phyloP scores from a whole-genome alignment of 345 rosid species.

The Gossypium anomalum region DNA sequence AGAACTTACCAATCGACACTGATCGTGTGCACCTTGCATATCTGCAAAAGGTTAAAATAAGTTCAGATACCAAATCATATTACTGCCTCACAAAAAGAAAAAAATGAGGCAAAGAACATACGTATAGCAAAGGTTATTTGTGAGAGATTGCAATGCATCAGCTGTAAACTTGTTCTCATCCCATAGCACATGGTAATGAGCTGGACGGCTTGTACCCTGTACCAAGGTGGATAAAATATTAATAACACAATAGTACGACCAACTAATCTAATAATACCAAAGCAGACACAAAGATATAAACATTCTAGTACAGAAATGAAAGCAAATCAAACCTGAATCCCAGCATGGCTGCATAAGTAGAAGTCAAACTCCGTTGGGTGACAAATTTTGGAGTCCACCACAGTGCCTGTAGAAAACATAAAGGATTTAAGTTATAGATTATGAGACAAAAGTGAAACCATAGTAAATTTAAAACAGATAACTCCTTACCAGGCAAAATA shows the following conservation, averaged over 20 bases:
- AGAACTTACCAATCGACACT: conserved; percentile 77
- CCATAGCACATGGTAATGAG: conserved; percentile 97
- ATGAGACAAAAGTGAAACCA: not conserved
- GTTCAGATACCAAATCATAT: not conserved
- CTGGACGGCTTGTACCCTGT: conserved; percentile 96
- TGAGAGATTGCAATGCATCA: conserved; percentile 83
- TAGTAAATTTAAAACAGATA: no score
- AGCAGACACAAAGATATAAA: not conserved
- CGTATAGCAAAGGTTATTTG: conserved; percentile 95
- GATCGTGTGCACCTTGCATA: conserved; percentile 98
- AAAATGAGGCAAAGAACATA: conserved; percentile 27
- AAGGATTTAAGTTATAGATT: not conserved
- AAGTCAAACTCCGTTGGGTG: conserved; percentile 98
- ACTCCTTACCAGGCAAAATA: conserved; percentile 71
- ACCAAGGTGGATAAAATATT: not conserved
- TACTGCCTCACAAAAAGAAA: not conserved
- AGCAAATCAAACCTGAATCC: conserved; percentile 65
- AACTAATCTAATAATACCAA: not conserved
- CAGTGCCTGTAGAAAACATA: conserved; percentile 54
- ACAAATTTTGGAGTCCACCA: conserved; percentile 94
- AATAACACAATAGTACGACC: not conserved
- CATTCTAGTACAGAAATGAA: not conserved
- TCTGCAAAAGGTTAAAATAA: conserved; percentile 31
- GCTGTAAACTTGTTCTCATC: conserved; percentile 95
- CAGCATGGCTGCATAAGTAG: conserved; percentile 97